Base-by-base conservation (phyloP, 2,329 filamentous ascomycete species). In the Pyrenophora tritici-repentis region DNA sequence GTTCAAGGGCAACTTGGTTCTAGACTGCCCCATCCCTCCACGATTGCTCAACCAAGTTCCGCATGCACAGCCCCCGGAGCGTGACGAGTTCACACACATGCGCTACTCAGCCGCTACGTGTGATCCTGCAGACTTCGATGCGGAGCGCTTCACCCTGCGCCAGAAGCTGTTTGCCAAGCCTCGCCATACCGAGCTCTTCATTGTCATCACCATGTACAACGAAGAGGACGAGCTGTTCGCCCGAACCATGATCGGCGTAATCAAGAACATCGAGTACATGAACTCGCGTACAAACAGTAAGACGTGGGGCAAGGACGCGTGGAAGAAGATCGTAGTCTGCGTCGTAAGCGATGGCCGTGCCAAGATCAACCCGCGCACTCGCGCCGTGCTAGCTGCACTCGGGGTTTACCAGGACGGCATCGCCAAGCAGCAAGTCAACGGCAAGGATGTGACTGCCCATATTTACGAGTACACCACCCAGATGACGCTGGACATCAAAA, bases 271-370 rank as follows among this genome's bases (percentile, higher is more conserved):
- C 62, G 93, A 97, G 73, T 92, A 93, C 79, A 97, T 99, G 90
- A 97, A 94, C 75, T 91, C 89, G 54, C 85, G 93, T 42, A 91
- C 87, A 38, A 91, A 89, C 72, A 96, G 91, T 76, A 96, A 96
- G 77, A 97, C 93, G 0, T 99, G 94, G 94, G 94, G 94, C 61
- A 94, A 95, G 73, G 91, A 96, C 66, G 92, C 93, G 4, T 99
- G 94, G 94, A 97, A 99, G 80, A 99, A 99, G 81, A 97, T 99
- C 65, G 94, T 99, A 8, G 94, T 99, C 9, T 97, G 93, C 73
- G 86, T 99, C 37, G 94, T 99, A 60, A 97, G 91, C 65, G 94
- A 99, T 68, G 94, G 94, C 53, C 91, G 94, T 84, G 89, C 87
- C 55, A 97, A 97, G 80, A 99, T 99, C 79, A 97, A 97, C 73